Evolutionary conservation across 148 eudicot genomes (phyloP), one percentile per base, ranked within the genome.

Genomic region (Chenopodium formosanum): DNA sequence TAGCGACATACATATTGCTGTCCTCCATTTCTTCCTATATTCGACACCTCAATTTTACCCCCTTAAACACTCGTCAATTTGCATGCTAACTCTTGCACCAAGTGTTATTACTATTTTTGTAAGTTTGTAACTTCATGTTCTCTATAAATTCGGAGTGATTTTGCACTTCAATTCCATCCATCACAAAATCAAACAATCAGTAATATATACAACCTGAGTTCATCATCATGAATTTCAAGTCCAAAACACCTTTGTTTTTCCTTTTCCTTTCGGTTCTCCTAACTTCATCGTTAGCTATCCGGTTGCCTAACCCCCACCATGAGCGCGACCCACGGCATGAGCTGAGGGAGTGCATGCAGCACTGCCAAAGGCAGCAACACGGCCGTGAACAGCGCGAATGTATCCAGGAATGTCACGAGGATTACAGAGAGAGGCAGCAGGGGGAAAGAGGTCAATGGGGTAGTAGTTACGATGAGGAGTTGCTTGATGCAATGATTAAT

Each of bases 21-120:
- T 13, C 14, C 12, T 50, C 16, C 53, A 13, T 11, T 50, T 37
- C 44, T 37, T 37, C 7, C 44, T 10, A 50, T 1, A 11, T 50
- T 50, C 14, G 53, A 50, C 53, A 50, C 53, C 53, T 50, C 53
- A 50, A 50, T 50, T 50, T 50, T 50, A 50, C 12, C 12, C 14
- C 53, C 53, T 13, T n/a, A 70, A 78, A 78, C 82, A 78, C 85
- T 73, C 77, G 85, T 83, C 81, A 10, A 23, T 22, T 1, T 83
- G 85, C 81, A 83, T 83, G 85, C 17, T 19, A 25, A 48, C 46
- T 19, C 1, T 50, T 40, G 0, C 73, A 78, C 78, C 81, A 78
- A 72, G 50, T 83, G 81, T 83, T 12, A 6, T 14, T 12, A 17
- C 81, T 13, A 37, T 37, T 37, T 37, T 37, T 37, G 44, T 37